Evolutionary conservation across 2,329 filamentous ascomycete genomes (phyloP).

Genomic region (Cladobotryum protrusum): DNA sequence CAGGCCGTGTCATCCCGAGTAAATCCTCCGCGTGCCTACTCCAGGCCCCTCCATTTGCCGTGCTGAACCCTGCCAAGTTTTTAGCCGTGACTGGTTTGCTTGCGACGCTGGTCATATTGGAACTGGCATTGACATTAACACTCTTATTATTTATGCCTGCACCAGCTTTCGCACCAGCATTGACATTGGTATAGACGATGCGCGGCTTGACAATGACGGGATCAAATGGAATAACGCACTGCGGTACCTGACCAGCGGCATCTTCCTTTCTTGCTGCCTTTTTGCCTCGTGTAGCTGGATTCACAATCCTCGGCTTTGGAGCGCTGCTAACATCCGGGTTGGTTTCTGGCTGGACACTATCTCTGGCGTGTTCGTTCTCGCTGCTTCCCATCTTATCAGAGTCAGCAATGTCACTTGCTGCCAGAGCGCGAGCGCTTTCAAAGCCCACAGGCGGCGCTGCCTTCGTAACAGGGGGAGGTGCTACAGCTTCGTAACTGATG

Average conservation of each 20-base stretch:
- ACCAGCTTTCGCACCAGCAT: background rate
- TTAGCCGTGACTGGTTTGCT: slow-evolving; percentile 4
- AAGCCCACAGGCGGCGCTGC: background rate
- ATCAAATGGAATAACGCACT: slow-evolving; percentile 34
- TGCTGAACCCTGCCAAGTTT: slow-evolving; percentile 39
- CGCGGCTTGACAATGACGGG: slow-evolving; percentile 14
- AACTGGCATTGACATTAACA: background rate
- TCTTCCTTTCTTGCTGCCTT: slow-evolving; percentile 48
- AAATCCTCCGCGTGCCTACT: slow-evolving; percentile 63
- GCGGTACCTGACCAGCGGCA: slow-evolving; percentile 43
- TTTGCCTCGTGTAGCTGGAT: slow-evolving; percentile 47
- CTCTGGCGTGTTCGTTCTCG: background rate
- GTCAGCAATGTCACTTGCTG: background rate
- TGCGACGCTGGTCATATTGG: background rate
- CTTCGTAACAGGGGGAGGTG: background rate
- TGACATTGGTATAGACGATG: background rate
- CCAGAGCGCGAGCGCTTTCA: no score
- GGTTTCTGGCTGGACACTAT: no score
- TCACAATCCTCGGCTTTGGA: slow-evolving; percentile 26
- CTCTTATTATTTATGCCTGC: no score
- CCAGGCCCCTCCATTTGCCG: slow-evolving; percentile 57
- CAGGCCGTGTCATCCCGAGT: slow-evolving; percentile 54
- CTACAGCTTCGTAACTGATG: background rate
- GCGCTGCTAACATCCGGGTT: background rate
- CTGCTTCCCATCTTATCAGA: background rate